phyloP scores from a whole-genome alignment of 257 asterid genomes.

The Solanum sitiens region DNA sequence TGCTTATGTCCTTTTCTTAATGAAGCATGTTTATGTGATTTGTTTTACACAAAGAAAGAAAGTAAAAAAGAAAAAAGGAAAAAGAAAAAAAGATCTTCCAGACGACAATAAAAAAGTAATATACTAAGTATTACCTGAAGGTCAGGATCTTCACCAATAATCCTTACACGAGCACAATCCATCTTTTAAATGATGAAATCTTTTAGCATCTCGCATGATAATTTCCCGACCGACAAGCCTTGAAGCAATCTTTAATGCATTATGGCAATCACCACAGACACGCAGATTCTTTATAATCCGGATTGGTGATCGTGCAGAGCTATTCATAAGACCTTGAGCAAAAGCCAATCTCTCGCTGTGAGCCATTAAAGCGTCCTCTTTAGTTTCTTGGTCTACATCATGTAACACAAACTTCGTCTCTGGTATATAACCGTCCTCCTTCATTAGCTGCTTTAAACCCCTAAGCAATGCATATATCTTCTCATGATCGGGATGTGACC shows the following conservation, averaged over 20 bases:
- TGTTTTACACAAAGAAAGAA: neutral
- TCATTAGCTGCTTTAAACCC: slow-evolving; percentile 68
- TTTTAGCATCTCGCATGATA: slow-evolving; percentile 60
- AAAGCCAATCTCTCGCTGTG: slow-evolving; percentile 89
- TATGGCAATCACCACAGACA: slow-evolving; percentile 77
- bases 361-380: slow-evolving; percentile 81
- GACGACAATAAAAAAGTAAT: neutral
- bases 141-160: slow-evolving; percentile 49
- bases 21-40: neutral
- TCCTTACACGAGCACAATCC: slow-evolving; percentile 78
- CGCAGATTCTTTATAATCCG: slow-evolving; percentile 74
- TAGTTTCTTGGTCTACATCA: slow-evolving; percentile 71
- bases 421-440: slow-evolving; percentile 67
- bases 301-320: slow-evolving; percentile 48
- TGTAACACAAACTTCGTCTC: slow-evolving; percentile 75
- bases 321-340: slow-evolving; percentile 65
- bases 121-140: slow-evolving; percentile 12
- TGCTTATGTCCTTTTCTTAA: neutral
- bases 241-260: slow-evolving; percentile 64
- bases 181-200: slow-evolving; percentile 79
- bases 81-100: neutral
- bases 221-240: slow-evolving; percentile 78
- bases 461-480: slow-evolving; percentile 44
- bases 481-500: slow-evolving; percentile 63
- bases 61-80: neutral